phyloP scores from a whole-genome alignment of 768 basidiomycete species.

The Gyrodon lividus region DNA sequence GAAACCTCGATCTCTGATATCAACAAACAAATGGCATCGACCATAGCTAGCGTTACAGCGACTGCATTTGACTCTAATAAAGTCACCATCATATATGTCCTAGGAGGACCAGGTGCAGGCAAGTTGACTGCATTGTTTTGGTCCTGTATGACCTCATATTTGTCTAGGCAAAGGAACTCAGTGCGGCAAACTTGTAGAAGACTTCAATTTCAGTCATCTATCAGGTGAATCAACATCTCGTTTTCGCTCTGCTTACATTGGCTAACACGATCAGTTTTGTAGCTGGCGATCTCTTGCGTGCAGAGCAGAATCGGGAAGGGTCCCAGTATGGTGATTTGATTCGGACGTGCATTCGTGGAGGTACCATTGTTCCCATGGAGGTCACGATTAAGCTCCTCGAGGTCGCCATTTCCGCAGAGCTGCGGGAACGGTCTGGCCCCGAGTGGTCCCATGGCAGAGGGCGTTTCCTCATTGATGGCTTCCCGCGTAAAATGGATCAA shows the following conservation, averaged over 20 bases:
- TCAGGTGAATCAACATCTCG: constrained; percentile 58
- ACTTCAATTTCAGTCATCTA: constrained; percentile 88
- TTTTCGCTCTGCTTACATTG: constrained; percentile 7
- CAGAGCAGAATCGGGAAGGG: constrained; percentile 85
- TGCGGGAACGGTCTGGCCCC: constrained; percentile 44
- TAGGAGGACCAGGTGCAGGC: constrained; percentile 97
- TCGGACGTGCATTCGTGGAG: constrained; percentile 84
- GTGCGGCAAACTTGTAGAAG: constrained; percentile 77
- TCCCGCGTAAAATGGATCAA: constrained; percentile 99
- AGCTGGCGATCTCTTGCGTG: constrained; percentile 98
- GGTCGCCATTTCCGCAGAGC: constrained; percentile 78
- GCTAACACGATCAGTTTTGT: constrained; percentile 8
- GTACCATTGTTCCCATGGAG: constrained; percentile 93
- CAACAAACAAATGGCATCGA: constrained; percentile 15
- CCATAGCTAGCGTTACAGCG: constrained; percentile 1
- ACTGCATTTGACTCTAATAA: constrained; percentile 60
- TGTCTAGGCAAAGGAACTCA: constrained; percentile 91
- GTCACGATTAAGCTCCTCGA: constrained; percentile 94
- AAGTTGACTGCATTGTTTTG: constrained; percentile 17
- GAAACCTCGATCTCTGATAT: constrained; percentile 5
- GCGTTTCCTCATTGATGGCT: constrained; percentile 94
- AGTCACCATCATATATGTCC: constrained; percentile 89
- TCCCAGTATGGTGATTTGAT: constrained; percentile 85
- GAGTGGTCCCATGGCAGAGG: constrained; percentile 74
- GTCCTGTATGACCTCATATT: constrained; percentile 5